These are phyloP conservation scores for Bipolaris bicolor DNA, from an alignment of 2,329 filamentous ascomycete species.

Conservation along the genomic window DNA sequence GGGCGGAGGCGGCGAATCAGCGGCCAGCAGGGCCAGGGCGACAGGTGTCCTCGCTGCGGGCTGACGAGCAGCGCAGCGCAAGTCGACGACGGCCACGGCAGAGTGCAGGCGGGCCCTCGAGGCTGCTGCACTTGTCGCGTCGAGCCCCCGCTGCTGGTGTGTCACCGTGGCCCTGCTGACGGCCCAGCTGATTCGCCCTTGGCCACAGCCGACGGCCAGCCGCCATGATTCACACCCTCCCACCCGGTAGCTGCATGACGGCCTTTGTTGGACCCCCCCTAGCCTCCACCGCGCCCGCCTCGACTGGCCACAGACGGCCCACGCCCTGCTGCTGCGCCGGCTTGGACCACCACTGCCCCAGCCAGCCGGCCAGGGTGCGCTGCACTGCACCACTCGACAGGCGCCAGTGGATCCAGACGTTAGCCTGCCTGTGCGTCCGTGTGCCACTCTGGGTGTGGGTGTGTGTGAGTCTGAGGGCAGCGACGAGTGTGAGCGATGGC, in stretches of 20 bases:
- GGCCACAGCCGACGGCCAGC: conserved; percentile 31
- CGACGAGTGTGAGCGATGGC: conserved; percentile 26
- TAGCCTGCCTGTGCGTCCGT: conserved; percentile 15
- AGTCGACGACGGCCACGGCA: conserved; percentile 13
- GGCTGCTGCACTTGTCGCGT: conserved; percentile 39
- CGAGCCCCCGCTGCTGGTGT: conserved; percentile 35
- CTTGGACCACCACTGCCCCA: conserved; percentile 16
- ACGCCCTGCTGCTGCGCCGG: conserved; percentile 34
- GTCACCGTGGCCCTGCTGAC: conserved; percentile 29
- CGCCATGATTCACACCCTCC: conserved; percentile 35
- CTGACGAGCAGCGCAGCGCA: conserved; percentile 24
- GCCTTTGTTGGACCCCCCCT: conserved; percentile 29
- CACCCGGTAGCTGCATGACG: conserved; percentile 30
- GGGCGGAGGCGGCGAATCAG: background rate
- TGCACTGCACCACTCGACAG: conserved; percentile 6
- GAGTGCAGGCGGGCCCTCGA: conserved; percentile 20
- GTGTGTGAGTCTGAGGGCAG: background rate
- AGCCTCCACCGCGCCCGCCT: conserved; percentile 7
- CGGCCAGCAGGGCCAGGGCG: background rate
- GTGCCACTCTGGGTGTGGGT: background rate
- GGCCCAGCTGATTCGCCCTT: conserved; percentile 25
- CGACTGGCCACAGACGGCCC: conserved; percentile 21
- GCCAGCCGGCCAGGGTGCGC: conserved; percentile 19
- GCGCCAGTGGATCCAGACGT: conserved; percentile 28
- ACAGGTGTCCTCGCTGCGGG: conserved; percentile 27